Base-by-base conservation (phyloP, 208 protist species). In the Strigomonas galati region DNA sequence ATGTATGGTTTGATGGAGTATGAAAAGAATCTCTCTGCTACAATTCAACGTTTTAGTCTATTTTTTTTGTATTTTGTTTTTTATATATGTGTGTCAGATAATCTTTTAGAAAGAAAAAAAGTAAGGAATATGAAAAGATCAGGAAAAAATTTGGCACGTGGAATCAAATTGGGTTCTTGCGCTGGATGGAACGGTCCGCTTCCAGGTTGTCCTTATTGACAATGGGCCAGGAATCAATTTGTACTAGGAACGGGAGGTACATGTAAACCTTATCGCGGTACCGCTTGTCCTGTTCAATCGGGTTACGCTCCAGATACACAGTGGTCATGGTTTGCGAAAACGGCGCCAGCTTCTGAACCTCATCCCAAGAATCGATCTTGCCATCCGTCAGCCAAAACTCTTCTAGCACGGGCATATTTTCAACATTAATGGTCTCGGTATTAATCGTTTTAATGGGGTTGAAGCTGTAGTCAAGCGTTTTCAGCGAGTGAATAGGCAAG, bases 371-470 rank as follows among this genome's bases (percentile, higher is more conserved):
- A 32, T 78, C 79, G 48, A 97, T 76, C 49, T 91, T 93, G 7
- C 79, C 90, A 52, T 95, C 87, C 7, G 89, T 97, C 17, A 95
- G 72, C 90, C 92, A 97, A 62, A 97, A 97, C 62, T 97, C 89
- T 60, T 90, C 67, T 14, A 97, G 76, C 21, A 71, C 35, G 3
- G 89, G 86, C 82, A 95, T 84, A 30, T 82, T 93, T 19, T 52
- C 49, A 0, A 70, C 56, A 67, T 92, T 91, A 21, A 96, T 71
- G 7, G 78, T 73, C 7, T 76, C 71, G 12, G 69, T 76, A 65
- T 87, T 87, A 63, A 97, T 92, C 40, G 32, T 55, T 24, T 67
- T 66, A 37, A 97, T 91, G 0, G 87, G 83, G 66, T 97, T 95
- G 72, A 92, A 92, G 61, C 86, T 92, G 71, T 89, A 80, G 58